Evolutionary conservation across 306 rosid species (phyloP).

Genomic region (Crataegus laevigata): DNA sequence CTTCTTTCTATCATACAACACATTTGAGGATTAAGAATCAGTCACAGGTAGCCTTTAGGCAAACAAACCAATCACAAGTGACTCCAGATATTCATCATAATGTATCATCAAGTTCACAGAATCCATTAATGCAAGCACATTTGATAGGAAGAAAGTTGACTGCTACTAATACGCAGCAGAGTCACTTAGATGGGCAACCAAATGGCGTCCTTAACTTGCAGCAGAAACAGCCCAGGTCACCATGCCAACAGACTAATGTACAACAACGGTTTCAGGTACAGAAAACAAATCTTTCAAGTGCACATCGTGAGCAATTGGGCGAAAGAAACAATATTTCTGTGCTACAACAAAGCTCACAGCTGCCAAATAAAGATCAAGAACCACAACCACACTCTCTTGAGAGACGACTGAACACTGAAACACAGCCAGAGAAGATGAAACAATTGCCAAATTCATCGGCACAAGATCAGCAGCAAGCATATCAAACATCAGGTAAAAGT

Average conservation of each 20-base stretch:
- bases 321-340: neutral
- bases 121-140: neutral
- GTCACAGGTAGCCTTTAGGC: neutral
- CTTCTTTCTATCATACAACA: neutral
- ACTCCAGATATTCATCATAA: neutral
- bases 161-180: neutral
- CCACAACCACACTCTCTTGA: constrained; percentile 48
- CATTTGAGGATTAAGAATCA: neutral
- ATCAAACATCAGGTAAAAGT: constrained; percentile 45
- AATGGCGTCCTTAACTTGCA: neutral
- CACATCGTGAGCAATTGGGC: neutral
- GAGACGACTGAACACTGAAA: constrained; percentile 53
- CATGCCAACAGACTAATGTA: neutral
- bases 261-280: neutral
- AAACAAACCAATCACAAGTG: neutral
- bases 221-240: neutral
- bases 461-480: constrained; percentile 64
- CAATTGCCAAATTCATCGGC: constrained; percentile 53
- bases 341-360: constrained; percentile 14
- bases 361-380: constrained; percentile 52
- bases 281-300: neutral
- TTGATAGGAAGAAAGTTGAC: neutral
- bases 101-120: neutral
- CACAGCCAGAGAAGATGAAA: constrained; percentile 59
- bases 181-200: neutral